Conservation (phyloP, 2,329 filamentous ascomycete genomes). For the Bretziella fagacearum region DNA sequence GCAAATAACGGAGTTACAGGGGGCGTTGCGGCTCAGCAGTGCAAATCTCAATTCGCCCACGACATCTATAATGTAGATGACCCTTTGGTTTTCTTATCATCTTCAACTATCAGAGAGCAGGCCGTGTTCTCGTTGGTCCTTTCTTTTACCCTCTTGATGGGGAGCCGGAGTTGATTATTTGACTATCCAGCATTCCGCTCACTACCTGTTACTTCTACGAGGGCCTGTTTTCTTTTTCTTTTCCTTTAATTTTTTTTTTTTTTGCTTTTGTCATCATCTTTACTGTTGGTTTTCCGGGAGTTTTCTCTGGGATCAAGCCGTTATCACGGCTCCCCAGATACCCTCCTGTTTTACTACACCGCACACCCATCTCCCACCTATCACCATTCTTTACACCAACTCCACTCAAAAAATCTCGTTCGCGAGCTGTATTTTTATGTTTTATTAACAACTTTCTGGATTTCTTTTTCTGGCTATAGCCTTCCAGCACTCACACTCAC, state of each 20-base stretch:
- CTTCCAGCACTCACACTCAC: too few species aligned
- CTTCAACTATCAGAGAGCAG: too few species aligned
- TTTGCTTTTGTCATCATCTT: neutral
- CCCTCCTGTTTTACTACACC: neutral
- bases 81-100: neutral
- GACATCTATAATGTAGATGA: neutral
- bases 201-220: constrained; percentile 1
- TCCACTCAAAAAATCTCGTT: constrained; percentile 5
- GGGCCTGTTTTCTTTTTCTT: neutral
- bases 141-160: too few species aligned
- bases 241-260: neutral
- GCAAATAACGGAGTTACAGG: constrained; percentile 31
- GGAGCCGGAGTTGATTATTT: too few species aligned
- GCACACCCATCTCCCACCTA: neutral
- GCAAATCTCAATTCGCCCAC: constrained; percentile 14
- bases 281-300: neutral
- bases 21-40: constrained; percentile 22
- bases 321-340: neutral
- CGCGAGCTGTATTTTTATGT: constrained; percentile 5
- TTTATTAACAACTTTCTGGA: neutral
- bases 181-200: too few species aligned
- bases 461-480: too few species aligned
- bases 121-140: constrained; percentile 3
- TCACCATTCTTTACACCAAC: constrained; percentile 2
- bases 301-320: neutral